Evolutionary conservation across 1,139 yeast species (phyloP).

Genomic region (Debaryomyces fabryi): DNA sequence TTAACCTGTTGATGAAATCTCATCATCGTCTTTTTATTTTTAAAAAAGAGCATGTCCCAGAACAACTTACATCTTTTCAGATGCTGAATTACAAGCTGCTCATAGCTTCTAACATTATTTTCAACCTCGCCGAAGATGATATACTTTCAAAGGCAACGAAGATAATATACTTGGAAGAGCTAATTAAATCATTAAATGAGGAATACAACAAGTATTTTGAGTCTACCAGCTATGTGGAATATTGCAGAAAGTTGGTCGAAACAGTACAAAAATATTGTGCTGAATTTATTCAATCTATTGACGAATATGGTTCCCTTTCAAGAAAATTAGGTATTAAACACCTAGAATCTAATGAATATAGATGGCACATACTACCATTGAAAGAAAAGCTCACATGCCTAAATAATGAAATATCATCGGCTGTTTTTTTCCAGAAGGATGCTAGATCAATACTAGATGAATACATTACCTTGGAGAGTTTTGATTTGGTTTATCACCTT

Average conservation of each 20-base stretch:
- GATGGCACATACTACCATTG: conserved; percentile 29
- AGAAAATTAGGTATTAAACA: conserved; percentile 36
- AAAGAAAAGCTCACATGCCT: conserved; percentile 28
- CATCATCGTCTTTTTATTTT: conserved; percentile 21
- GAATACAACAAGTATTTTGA: conserved; percentile 32
- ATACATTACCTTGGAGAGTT: conserved; percentile 26
- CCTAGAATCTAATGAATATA: conserved; percentile 26
- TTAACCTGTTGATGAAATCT: conserved; percentile 24
- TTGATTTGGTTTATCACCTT: conserved; percentile 32
- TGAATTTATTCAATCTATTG: conserved; percentile 19
- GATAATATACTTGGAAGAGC: conserved; percentile 22
- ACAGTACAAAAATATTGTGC: conserved; percentile 27
- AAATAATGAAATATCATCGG: conserved; percentile 30
- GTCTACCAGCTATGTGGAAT: conserved; percentile 30
- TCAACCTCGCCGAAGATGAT: conserved; percentile 21
- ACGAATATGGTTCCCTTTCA: conserved; percentile 24
- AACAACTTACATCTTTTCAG: conserved; percentile 22
- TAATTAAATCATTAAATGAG: conserved; percentile 28
- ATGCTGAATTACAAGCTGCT: conserved; percentile 24
- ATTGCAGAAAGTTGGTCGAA: conserved; percentile 32
- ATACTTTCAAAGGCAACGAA: conserved; percentile 20
- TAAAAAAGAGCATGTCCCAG: conserved; percentile 21
- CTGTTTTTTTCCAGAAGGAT: conserved; percentile 27
- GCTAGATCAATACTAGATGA: conserved; percentile 23
- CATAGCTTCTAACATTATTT: conserved; percentile 24